Percentiles rank a stretch among this genome's conserved stretches.
These are phyloP conservation scores for Rhodamnia argentea DNA, from an alignment of 345 rosid genomes.

Conservation along the genomic window DNA sequence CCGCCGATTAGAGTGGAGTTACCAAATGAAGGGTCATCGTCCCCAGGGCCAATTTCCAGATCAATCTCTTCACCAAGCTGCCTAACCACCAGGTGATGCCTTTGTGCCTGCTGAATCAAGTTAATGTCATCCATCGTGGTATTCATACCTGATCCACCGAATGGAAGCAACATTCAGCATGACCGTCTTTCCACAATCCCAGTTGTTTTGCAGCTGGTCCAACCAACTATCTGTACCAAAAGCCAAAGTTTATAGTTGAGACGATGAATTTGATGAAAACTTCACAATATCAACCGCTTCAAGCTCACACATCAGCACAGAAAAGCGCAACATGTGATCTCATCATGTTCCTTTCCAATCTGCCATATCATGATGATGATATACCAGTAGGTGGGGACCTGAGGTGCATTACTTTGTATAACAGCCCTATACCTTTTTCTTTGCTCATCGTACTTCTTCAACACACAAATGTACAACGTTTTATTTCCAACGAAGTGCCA, in stretches of 20 bases:
- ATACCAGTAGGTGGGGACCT: neutral
- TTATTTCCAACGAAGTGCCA: neutral
- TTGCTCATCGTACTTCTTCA: neutral
- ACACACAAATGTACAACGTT: neutral
- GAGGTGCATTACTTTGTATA: neutral
- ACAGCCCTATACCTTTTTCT: neutral
- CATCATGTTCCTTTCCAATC: neutral
- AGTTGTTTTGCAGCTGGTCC: neutral
- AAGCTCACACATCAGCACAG: neutral
- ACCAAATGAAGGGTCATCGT: constrained; percentile 79
- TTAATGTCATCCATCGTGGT: constrained; percentile 93
- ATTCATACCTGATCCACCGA: constrained; percentile 78
- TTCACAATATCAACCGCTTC: neutral
- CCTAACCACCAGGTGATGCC: constrained; percentile 89
- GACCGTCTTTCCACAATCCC: constrained; percentile 33
- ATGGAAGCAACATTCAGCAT: constrained; percentile 93
- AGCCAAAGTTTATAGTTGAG: neutral
- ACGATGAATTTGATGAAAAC: neutral
- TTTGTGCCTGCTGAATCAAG: constrained; percentile 91
- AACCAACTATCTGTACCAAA: neutral
- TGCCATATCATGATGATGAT: neutral
- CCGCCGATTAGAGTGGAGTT: constrained; percentile 62
- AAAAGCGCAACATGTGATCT: neutral
- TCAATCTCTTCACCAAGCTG: constrained; percentile 97
- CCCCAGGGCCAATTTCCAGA: constrained; percentile 93